A percentile compares a stretch with the other conserved stretches of the same genome.
These are phyloP conservation scores for Penicillium pancosmium DNA, from an alignment of 495 filamentous ascomycete species.

Conservation along the genomic window DNA sequence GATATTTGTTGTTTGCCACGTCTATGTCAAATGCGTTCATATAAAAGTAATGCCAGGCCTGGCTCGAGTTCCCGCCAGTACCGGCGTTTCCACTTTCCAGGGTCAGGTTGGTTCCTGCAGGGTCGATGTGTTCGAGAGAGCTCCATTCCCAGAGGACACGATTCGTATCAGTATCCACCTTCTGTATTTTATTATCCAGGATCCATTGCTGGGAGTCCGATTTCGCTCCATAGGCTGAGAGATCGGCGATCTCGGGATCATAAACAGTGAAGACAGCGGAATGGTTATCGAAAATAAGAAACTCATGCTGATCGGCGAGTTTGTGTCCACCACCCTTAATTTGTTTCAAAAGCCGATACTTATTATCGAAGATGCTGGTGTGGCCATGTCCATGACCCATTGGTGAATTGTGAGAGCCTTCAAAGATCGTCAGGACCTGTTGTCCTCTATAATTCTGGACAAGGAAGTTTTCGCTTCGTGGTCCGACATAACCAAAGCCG, in stretches of 20 bases:
- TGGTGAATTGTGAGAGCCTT: slow-evolving; percentile 50
- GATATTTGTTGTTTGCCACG: slow-evolving; percentile 44
- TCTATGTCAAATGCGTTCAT: slow-evolving; percentile 30
- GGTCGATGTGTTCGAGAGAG: slow-evolving; percentile 32
- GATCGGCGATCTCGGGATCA: slow-evolving; percentile 27
- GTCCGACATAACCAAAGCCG: slow-evolving; percentile 47
- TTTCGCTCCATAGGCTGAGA: slow-evolving; percentile 31
- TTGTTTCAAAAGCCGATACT: slow-evolving; percentile 46
- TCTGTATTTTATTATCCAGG: slow-evolving; percentile 35
- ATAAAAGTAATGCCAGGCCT: slow-evolving; percentile 39
- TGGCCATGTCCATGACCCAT: slow-evolving; percentile 51
- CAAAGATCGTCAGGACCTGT: slow-evolving; percentile 48
- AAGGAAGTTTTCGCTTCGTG: slow-evolving; percentile 44
- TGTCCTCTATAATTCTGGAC: slow-evolving; percentile 42
- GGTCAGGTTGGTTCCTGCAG: slow-evolving; percentile 41
- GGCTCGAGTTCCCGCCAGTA: slow-evolving; percentile 33
- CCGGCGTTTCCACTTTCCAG: slow-evolving; percentile 51
- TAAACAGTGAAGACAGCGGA: slow-evolving; percentile 32
- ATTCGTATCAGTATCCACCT: slow-evolving; percentile 29
- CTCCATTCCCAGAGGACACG: slow-evolving; percentile 36
- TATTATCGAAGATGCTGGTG: slow-evolving; percentile 44
- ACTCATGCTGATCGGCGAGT: slow-evolving; percentile 49
- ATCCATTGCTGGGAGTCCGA: slow-evolving; percentile 30
- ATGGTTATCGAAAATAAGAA: slow-evolving; percentile 40
- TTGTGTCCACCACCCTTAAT: slow-evolving; percentile 46